These are phyloP conservation scores for Alternaria viburni DNA, from an alignment of 2,329 filamentous ascomycete species.

Conservation along the genomic window DNA sequence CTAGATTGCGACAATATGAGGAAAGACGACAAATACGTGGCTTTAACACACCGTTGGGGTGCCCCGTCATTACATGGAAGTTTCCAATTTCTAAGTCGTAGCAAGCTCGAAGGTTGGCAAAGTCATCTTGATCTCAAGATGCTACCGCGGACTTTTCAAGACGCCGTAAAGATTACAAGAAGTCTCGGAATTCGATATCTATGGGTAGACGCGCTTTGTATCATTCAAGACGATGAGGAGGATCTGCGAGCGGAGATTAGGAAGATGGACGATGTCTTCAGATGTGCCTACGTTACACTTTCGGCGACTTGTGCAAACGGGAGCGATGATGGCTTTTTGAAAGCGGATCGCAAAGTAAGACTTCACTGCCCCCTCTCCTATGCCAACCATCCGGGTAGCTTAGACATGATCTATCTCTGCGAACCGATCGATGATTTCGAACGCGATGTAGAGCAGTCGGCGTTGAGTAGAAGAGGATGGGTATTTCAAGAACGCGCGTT, in stretches of 20 bases:
- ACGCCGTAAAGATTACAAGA: not conserved
- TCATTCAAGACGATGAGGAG: not conserved
- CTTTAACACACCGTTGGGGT: not conserved
- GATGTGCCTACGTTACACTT: not conserved
- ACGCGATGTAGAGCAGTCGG: not conserved
- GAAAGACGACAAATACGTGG: not conserved
- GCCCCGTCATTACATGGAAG: not conserved
- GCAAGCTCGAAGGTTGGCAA: not conserved
- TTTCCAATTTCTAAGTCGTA: not conserved
- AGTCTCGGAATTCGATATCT: not conserved
- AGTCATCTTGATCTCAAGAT: not conserved
- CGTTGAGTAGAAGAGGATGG: conserved; percentile 32
- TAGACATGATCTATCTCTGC: not conserved
- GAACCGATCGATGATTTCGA: not conserved
- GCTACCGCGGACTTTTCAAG: not conserved
- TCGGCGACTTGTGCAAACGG: not conserved
- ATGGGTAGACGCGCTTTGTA: not conserved
- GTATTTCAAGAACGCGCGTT: conserved; percentile 36
- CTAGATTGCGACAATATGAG: too few species aligned
- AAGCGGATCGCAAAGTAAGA: not conserved
- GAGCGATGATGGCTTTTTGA: not conserved
- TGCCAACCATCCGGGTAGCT: not conserved
- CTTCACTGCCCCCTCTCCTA: not conserved
- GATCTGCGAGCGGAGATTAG: not conserved
- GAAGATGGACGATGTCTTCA: not conserved